These are phyloP conservation scores for Ophiocordyceps camponoti-saundersi DNA, from an alignment of 2,329 filamentous ascomycete genomes.

Conservation along the genomic window DNA sequence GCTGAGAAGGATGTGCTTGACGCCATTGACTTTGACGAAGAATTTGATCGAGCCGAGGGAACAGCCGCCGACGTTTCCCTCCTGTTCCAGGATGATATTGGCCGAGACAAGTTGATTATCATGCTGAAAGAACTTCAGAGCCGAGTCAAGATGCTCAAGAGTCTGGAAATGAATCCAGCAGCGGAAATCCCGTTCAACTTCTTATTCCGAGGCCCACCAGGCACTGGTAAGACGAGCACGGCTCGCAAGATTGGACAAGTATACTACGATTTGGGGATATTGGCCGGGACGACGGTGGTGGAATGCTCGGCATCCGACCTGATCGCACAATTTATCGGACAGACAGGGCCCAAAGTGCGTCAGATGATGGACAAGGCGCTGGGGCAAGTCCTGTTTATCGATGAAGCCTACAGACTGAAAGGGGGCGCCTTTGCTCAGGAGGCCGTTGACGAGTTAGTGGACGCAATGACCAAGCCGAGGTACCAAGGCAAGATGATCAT, in stretches of 20 bases:
- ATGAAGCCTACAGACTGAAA: slow-evolving; percentile 51
- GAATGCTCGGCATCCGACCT: slow-evolving; percentile 54
- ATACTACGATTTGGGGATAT: slow-evolving; percentile 58
- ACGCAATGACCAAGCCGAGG: slow-evolving; percentile 33
- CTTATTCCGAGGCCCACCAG: slow-evolving; percentile 47
- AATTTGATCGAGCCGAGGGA: slow-evolving; percentile 30
- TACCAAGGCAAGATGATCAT: slow-evolving; percentile 45
- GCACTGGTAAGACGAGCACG: slow-evolving; percentile 57
- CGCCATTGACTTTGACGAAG: slow-evolving; percentile 56
- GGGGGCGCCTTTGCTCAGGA: slow-evolving; percentile 40
- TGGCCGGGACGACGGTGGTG: slow-evolving; percentile 40
- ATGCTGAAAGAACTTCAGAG: slow-evolving; percentile 37
- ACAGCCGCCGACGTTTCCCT: slow-evolving; percentile 24
- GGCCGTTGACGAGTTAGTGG: slow-evolving; percentile 35
- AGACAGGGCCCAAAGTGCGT: slow-evolving; percentile 50
- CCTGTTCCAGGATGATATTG: slow-evolving; percentile 42
- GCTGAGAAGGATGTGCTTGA: slow-evolving; percentile 48
- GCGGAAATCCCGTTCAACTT: slow-evolving; percentile 47
- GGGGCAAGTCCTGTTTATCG: slow-evolving; percentile 52
- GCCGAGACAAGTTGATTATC: slow-evolving; percentile 34
- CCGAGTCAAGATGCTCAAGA: slow-evolving; percentile 15
- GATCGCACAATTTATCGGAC: slow-evolving; percentile 50
- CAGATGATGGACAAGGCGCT: slow-evolving; percentile 40
- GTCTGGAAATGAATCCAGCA: slow-evolving; percentile 9
- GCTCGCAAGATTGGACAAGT: slow-evolving; percentile 61